Conservation (phyloP, 495 filamentous ascomycete species). For the Amniculicola lignicola region DNA sequence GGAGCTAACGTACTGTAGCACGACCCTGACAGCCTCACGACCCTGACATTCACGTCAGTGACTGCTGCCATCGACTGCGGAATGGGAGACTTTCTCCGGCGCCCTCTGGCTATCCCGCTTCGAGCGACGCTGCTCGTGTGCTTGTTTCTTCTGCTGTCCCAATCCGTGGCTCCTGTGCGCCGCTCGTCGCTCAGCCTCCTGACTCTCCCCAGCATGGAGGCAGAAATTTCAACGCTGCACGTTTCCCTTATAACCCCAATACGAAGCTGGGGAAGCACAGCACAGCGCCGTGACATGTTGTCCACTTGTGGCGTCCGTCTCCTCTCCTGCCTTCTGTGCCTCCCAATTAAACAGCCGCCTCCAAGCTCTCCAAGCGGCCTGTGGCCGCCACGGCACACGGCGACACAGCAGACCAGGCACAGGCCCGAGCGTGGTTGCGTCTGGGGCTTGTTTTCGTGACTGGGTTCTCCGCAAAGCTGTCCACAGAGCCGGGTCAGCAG, state of each 20-base stretch:
- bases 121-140: background rate
- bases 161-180: background rate
- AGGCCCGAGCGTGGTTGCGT: constrained; percentile 13
- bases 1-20: background rate
- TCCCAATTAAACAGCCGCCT: constrained; percentile 19
- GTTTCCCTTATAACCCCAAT: no score
- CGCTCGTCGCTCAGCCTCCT: background rate
- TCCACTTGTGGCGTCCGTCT: background rate
- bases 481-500: constrained; percentile 25
- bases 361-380: background rate
- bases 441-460: constrained; percentile 12
- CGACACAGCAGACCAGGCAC: constrained; percentile 6
- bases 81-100: constrained; percentile 11
- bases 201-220: background rate
- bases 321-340: background rate
- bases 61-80: background rate
- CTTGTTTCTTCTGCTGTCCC: background rate
- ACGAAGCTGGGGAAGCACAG: background rate
- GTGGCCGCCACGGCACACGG: constrained; percentile 11
- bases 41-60: no score
- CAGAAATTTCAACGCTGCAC: background rate
- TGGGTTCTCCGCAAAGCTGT: constrained; percentile 21
- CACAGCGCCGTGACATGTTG: background rate
- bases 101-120: background rate
- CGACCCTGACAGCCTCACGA: background rate